phyloP scores from a whole-genome alignment of 345 rosid species.

The Acer campestre region DNA sequence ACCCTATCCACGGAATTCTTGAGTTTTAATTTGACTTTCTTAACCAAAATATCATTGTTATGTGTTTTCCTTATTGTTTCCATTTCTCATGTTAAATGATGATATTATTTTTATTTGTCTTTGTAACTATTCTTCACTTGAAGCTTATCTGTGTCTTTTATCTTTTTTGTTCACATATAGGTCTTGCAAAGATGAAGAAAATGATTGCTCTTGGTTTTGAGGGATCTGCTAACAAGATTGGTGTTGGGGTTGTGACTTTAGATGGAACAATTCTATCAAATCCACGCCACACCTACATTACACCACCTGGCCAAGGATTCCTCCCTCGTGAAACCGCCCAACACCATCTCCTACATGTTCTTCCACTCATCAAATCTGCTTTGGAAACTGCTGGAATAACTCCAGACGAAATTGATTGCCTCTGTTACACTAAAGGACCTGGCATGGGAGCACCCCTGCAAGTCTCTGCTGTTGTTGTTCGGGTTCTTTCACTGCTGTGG shows the following conservation, averaged over 20 bases:
- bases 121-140: neutral
- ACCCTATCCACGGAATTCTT: neutral
- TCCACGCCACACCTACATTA: constrained; percentile 94
- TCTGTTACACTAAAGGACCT: constrained; percentile 94
- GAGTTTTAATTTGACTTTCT: neutral
- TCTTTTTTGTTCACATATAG: neutral
- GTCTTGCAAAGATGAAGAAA: constrained; percentile 51
- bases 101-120: neutral
- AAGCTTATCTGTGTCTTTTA: neutral
- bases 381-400: constrained; percentile 61
- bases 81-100: neutral
- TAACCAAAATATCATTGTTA: neutral
- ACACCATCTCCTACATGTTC: constrained; percentile 80
- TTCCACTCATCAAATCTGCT: constrained; percentile 82
- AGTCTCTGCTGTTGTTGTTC: constrained; percentile 70
- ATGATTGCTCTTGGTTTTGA: constrained; percentile 88
- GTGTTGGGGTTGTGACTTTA: constrained; percentile 79
- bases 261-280: constrained; percentile 85
- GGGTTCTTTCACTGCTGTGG: constrained; percentile 90
- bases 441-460: constrained; percentile 98
- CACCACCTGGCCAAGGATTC: constrained; percentile 97
- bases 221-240: constrained; percentile 96
- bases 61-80: neutral
- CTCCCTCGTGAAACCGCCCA: constrained; percentile 95
- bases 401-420: constrained; percentile 79